Conservation (phyloP, 768 basidiomycete genomes). For the Neoboletus subvelutipes region DNA sequence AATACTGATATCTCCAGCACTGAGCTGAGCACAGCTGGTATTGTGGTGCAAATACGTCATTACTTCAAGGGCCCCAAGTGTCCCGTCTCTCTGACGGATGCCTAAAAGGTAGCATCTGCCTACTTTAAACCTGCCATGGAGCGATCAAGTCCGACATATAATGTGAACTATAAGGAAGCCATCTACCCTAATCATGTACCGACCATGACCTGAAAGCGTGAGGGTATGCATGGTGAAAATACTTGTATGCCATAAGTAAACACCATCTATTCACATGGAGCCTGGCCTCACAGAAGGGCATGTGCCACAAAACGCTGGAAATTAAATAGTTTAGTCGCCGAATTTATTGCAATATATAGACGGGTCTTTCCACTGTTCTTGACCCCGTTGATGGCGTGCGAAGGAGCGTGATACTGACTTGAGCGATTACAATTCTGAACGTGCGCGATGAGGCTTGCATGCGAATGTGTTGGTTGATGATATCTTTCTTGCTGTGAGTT, state of each 20-base stretch:
- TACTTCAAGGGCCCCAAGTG: background rate
- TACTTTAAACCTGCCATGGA: constrained; percentile 1
- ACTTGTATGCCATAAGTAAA: constrained; percentile 18
- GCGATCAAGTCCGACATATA: constrained; percentile 17
- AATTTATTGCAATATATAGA: constrained; percentile 26
- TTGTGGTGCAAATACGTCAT: background rate
- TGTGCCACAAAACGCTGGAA: constrained; percentile 14
- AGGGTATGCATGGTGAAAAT: constrained; percentile 3
- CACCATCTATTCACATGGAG: constrained; percentile 12
- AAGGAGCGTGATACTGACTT: constrained; percentile 4
- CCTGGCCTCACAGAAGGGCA: constrained; percentile 11
- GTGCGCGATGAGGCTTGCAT: constrained; percentile 10
- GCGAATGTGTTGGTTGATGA: constrained; percentile 1
- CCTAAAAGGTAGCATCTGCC: background rate
- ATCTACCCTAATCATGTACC: constrained; percentile 13
- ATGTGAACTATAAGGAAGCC: constrained; percentile 25
- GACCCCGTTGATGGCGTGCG: constrained; percentile 11
- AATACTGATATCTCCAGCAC: background rate
- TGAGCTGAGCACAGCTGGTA: too few species aligned
- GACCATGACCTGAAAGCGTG: constrained; percentile 10
- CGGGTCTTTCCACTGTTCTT: constrained; percentile 18
- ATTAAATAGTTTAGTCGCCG: constrained; percentile 25
- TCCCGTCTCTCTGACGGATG: background rate
- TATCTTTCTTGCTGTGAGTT: constrained; percentile 8
- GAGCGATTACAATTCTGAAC: constrained; percentile 10